Conservation (phyloP, 1,139 yeast genomes). For the Nakaseomyces uthaithaninus region DNA sequence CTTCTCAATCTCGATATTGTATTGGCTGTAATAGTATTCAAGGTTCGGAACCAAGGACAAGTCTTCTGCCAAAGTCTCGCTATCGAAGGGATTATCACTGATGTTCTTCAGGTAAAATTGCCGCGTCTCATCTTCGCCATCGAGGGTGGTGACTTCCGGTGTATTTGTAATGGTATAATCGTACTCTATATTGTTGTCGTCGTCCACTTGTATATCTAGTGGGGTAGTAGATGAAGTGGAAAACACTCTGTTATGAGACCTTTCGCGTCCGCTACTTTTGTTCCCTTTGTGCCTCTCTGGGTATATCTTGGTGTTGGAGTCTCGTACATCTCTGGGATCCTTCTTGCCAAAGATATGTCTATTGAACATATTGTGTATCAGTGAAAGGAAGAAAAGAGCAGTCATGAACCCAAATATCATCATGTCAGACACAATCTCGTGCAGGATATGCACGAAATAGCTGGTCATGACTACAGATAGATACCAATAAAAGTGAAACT, state of each 20-base stretch:
- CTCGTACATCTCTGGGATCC: constrained; percentile 28
- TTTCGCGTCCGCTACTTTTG: constrained; percentile 5
- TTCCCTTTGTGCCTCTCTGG: constrained; percentile 11
- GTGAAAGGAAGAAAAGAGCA: constrained; percentile 24
- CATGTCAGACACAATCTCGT: constrained; percentile 16
- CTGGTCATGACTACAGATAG: background rate
- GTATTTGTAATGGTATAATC: constrained; percentile 23
- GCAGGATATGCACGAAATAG: constrained; percentile 7
- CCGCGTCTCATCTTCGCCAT: constrained; percentile 8
- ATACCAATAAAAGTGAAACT: too few relatives aligned
- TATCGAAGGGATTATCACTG: constrained; percentile 26
- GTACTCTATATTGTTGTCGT: constrained; percentile 24
- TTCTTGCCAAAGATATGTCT: constrained; percentile 21
- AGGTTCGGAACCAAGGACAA: constrained; percentile 41
- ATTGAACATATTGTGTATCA: constrained; percentile 26
- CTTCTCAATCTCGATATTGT: constrained; percentile 53
- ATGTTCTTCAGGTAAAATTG: background rate
- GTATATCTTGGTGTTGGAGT: constrained; percentile 19
- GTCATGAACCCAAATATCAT: constrained; percentile 18
- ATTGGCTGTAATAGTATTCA: constrained; percentile 55
- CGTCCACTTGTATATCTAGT: constrained; percentile 20
- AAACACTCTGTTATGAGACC: background rate
- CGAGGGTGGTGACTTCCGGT: constrained; percentile 13
- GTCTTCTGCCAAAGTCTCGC: constrained; percentile 28
- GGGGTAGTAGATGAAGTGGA: constrained; percentile 14